phyloP scores from a whole-genome alignment of 768 basidiomycete species.

The Atractiella rhizophila region DNA sequence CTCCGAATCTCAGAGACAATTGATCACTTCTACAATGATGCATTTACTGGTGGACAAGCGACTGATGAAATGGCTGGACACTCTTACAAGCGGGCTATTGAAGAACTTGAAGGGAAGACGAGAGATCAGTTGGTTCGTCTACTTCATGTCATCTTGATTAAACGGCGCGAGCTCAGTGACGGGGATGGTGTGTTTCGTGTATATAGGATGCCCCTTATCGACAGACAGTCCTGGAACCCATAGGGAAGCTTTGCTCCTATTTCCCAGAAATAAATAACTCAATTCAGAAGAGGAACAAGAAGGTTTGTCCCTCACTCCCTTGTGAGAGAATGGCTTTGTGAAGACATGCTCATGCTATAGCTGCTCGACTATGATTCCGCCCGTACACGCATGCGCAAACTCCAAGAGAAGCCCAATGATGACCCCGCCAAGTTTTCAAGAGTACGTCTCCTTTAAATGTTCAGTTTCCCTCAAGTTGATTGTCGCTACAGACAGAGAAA shows the following conservation, averaged over 20 bases:
- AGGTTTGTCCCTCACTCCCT: slow-evolving; percentile 29
- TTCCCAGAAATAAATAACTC: slow-evolving; percentile 83
- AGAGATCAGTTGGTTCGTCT: slow-evolving; percentile 55
- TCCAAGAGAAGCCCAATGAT: slow-evolving; percentile 74
- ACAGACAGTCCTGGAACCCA: slow-evolving; percentile 77
- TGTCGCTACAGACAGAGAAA: slow-evolving; percentile 47
- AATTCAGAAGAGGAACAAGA: slow-evolving; percentile 83
- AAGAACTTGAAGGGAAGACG: slow-evolving; percentile 68
- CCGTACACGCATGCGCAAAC: slow-evolving; percentile 63
- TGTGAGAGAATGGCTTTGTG: no score
- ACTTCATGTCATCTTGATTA: background rate
- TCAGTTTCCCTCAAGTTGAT: background rate
- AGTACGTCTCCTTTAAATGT: slow-evolving; percentile 24
- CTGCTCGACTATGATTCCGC: slow-evolving; percentile 87
- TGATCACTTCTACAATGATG: slow-evolving; percentile 59
- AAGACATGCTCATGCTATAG: slow-evolving; percentile 33
- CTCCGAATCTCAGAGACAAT: slow-evolving; percentile 76
- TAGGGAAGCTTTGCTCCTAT: slow-evolving; percentile 89
- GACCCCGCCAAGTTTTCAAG: slow-evolving; percentile 74
- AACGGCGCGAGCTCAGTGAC: background rate
- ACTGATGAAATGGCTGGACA: slow-evolving; percentile 88
- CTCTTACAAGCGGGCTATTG: slow-evolving; percentile 81
- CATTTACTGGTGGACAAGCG: slow-evolving; percentile 39
- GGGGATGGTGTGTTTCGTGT: background rate
- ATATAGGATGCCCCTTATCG: slow-evolving; percentile 56